These are phyloP conservation scores for Pisolithus tinctorius DNA, from an alignment of 768 basidiomycete genomes.

Conservation along the genomic window DNA sequence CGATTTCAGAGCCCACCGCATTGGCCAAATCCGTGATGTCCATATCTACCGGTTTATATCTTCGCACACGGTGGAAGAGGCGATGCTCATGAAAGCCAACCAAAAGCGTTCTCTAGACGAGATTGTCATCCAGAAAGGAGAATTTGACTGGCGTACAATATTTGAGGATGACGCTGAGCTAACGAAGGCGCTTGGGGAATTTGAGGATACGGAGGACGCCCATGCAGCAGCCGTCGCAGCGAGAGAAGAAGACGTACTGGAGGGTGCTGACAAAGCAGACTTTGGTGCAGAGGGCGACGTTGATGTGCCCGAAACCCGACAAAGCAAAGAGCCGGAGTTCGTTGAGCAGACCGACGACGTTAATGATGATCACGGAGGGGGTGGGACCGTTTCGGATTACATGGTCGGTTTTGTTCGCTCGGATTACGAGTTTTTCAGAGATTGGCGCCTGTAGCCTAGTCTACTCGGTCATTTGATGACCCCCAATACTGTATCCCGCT, in stretches of 20 bases:
- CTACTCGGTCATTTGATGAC: background rate
- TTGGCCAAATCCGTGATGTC: constrained; percentile 93
- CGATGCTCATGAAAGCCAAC: constrained; percentile 95
- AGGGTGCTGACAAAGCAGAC: constrained; percentile 76
- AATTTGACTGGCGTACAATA: constrained; percentile 89
- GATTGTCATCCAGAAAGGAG: constrained; percentile 88
- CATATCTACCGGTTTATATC: constrained; percentile 95
- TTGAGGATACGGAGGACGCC: constrained; percentile 85
- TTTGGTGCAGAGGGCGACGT: constrained; percentile 47
- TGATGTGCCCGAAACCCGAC: constrained; percentile 11
- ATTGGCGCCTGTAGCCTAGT: constrained; percentile 51
- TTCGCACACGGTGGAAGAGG: constrained; percentile 88
- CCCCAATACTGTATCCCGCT: constrained; percentile 3
- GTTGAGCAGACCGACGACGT: constrained; percentile 23
- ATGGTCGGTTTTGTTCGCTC: constrained; percentile 64
- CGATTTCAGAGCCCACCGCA: constrained; percentile 78
- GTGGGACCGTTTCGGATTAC: constrained; percentile 76
- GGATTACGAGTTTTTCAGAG: constrained; percentile 66
- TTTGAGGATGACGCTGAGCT: constrained; percentile 59
- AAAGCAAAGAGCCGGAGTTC: constrained; percentile 23
- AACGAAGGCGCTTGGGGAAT: constrained; percentile 72
- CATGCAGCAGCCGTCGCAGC: constrained; percentile 75
- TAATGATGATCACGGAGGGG: constrained; percentile 39
- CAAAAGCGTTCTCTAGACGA: constrained; percentile 91
- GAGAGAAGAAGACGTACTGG: constrained; percentile 61